phyloP scores from a whole-genome alignment of 2,329 filamentous ascomycete species.

The Aspergillus sp. region DNA sequence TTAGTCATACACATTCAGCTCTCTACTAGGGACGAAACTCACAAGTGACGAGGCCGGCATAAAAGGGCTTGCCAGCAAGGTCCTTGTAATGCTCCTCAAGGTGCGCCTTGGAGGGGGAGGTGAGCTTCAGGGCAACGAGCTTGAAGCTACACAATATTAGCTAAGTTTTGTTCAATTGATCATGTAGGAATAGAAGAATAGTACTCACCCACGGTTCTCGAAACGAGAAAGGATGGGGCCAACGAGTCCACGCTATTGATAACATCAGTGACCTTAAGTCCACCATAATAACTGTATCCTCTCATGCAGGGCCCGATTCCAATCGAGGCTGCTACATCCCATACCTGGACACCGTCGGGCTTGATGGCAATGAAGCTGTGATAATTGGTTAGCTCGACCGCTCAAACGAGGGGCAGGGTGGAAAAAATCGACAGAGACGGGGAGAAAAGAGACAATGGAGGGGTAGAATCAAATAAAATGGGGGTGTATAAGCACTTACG shows the following conservation, averaged over 20 bases:
- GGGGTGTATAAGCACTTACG: conserved; percentile 50
- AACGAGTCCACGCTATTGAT: conserved; percentile 78
- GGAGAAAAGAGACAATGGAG: conserved; percentile 5
- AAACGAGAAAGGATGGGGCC: conserved; percentile 97
- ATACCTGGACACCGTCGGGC: conserved; percentile 98
- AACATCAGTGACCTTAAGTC: conserved; percentile 17
- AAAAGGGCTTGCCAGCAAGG: conserved; percentile 91
- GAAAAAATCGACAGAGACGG: conserved; percentile 4
- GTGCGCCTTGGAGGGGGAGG: conserved; percentile 81
- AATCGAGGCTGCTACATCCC: conserved; percentile 2
- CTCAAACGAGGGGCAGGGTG: conserved; percentile 14
- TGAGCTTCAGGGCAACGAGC: conserved; percentile 95
- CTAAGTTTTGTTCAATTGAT: conserved; percentile 5
- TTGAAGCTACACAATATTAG: conserved; percentile 62
- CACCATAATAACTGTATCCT: conserved; percentile 1
- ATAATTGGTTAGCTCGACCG: conserved; percentile 24
- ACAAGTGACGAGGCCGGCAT: conserved; percentile 88
- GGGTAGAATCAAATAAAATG: conserved; percentile 4
- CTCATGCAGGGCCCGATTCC: background rate
- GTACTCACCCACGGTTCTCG: conserved; percentile 73
- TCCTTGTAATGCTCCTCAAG: conserved; percentile 97
- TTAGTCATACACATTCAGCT: conserved; percentile 10
- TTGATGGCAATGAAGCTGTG: conserved; percentile 99
- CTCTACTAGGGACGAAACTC: conserved; percentile 33
- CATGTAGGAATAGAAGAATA: conserved; percentile 29